Evolutionary conservation across 148 eudicot species (phyloP).

Genomic region (Camellia granthamiana): DNA sequence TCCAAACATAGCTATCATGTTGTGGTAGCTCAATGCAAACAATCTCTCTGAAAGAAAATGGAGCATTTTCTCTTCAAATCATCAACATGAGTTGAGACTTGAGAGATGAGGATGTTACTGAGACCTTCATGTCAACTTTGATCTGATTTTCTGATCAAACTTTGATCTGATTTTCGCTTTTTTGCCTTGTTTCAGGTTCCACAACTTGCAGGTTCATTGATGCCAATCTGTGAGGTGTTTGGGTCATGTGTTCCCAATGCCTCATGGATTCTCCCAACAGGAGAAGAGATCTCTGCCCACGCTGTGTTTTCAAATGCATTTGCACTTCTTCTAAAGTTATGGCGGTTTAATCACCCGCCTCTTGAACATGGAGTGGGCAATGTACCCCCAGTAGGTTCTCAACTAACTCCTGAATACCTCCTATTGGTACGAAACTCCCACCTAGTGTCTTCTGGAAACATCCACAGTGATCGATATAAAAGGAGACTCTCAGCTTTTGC

Average conservation of each 20-base stretch:
- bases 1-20: too few species aligned
- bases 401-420: slow-evolving; percentile 89
- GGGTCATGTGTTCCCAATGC: slow-evolving; percentile 74
- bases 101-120: neutral
- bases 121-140: neutral
- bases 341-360: slow-evolving; percentile 96
- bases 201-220: slow-evolving; percentile 86
- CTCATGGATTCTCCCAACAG: slow-evolving; percentile 70
- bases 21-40: too few species aligned
- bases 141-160: neutral
- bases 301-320: slow-evolving; percentile 89
- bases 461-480: slow-evolving; percentile 46
- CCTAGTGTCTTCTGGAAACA: slow-evolving; percentile 58
- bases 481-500: slow-evolving; percentile 56
- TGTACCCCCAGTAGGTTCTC: slow-evolving; percentile 95
- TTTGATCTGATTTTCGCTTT: neutral
- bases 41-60: neutral
- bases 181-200: slow-evolving; percentile 59
- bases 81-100: neutral
- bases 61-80: neutral
- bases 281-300: slow-evolving; percentile 81
- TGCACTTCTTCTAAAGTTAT: slow-evolving; percentile 82
- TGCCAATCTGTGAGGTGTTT: slow-evolving; percentile 94
- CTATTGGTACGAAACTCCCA: slow-evolving; percentile 71
- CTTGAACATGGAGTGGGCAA: slow-evolving; percentile 85